Base-by-base conservation (phyloP, 768 basidiomycete species). In the Leucocoprinus leucothites region DNA sequence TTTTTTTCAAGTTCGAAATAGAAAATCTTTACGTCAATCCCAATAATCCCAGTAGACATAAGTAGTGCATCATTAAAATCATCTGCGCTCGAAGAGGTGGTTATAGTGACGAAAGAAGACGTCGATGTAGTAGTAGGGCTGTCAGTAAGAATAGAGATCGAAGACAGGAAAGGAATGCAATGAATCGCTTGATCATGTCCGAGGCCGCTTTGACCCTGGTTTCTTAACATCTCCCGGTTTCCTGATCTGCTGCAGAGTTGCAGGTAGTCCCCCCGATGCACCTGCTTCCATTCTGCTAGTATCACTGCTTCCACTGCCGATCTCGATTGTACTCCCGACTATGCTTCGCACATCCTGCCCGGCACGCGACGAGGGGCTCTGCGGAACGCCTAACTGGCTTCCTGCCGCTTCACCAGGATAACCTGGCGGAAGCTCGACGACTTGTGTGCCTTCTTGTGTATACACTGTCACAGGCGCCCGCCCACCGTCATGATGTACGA, bases 401-500 rank as follows among this genome's bases (percentile, higher is more conserved):
- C 51, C 52, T 43, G 51, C 49, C 42, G 50, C 28, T 48, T 57
- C 64, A 8, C 65, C 69, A 19, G 65, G 64, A 52, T 84, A 85
- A 34, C 74, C 68, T 4, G 83, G 83, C 6, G 82, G 84, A 9
- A 86, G 70, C 67, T 86, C 84, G 9, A 83, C 79, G 5, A 85
- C 78, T 57, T 80, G 72, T 8, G 81, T 76, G 14, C 82, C 83
- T 43, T 77, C 74, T 51, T 74, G 70, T 51, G 81, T 78, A 59
- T 78, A 82, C 18, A 83, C 80, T 2, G 82, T 81, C 38, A 86
- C 79, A 0, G 84, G 84, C 16, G 82, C 67, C 14, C 74, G 64
- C 9, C 82, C 79, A n/a, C 73, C 75, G 60, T 85, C 83, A 60
- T 84, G 83, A 58, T 84, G 84, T 28, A 86, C 75, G 38, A 84